Conservation (phyloP, 108 stramenopile species). For the Phaeodactylum tricornutum region DNA sequence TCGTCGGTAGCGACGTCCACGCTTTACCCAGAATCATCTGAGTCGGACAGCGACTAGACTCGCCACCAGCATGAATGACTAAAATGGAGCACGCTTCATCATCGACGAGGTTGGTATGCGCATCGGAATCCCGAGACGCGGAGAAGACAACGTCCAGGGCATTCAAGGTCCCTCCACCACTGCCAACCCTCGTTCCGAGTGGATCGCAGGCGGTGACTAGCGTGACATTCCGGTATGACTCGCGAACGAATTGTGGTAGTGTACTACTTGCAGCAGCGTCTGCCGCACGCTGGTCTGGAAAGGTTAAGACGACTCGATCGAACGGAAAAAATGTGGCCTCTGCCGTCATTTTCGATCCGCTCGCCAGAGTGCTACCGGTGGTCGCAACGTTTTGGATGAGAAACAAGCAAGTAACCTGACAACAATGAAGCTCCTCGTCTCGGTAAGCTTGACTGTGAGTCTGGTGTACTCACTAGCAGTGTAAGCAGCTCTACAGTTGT, state of each 20-base stretch:
- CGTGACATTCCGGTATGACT: slow-evolving; percentile 6
- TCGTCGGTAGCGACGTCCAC: slow-evolving; percentile 54
- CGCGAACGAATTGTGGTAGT: not conserved
- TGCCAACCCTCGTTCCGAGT: slow-evolving; percentile 48
- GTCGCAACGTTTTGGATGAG: no score
- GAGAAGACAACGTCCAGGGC: slow-evolving; percentile 37
- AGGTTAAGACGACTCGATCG: slow-evolving; percentile 39
- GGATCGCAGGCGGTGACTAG: slow-evolving; percentile 65
- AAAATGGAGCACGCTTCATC: slow-evolving; percentile 9
- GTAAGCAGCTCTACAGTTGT: no score
- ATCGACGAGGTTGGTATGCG: not conserved
- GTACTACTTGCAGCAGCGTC: slow-evolving; percentile 18
- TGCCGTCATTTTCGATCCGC: no score
- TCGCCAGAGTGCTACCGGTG: no score
- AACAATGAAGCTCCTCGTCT: no score
- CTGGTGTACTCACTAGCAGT: no score
- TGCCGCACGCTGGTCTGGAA: slow-evolving; percentile 33
- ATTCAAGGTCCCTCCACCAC: slow-evolving; percentile 70
- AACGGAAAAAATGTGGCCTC: slow-evolving; percentile 19
- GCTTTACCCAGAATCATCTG: slow-evolving; percentile 77
- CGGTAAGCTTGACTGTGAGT: no score
- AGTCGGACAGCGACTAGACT: slow-evolving; percentile 67
- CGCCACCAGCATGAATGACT: slow-evolving; percentile 73
- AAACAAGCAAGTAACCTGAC: no score
- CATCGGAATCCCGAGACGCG: no score